These are phyloP conservation scores for button mushroom (Agaricus bisporus) DNA, from an alignment of 768 basidiomycete genomes.

Conservation along the genomic window DNA sequence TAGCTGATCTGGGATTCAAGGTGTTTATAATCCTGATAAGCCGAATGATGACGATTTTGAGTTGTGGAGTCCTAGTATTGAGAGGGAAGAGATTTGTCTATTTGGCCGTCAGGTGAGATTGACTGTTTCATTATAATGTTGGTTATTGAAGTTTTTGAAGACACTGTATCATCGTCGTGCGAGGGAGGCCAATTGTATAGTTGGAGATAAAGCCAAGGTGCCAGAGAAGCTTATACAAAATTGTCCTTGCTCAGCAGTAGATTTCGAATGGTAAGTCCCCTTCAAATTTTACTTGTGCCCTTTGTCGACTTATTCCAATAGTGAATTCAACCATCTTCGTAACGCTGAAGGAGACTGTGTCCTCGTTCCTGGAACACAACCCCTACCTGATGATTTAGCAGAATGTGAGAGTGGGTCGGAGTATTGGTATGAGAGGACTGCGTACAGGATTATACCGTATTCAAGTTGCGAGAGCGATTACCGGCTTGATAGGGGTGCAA, in stretches of 20 bases:
- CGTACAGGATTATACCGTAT: constrained; percentile 86
- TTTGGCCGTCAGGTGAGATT: constrained; percentile 80
- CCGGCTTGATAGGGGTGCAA: constrained; percentile 68
- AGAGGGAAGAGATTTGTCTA: constrained; percentile 80
- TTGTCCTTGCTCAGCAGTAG: constrained; percentile 65
- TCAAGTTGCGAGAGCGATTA: constrained; percentile 80
- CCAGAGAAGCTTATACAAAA: constrained; percentile 50
- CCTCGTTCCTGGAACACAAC: constrained; percentile 59
- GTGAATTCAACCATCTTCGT: constrained; percentile 89
- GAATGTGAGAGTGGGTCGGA: constrained; percentile 53
- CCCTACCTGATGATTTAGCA: constrained; percentile 50
- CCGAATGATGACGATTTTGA: constrained; percentile 91
- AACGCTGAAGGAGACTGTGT: constrained; percentile 70
- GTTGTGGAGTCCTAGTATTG: constrained; percentile 92
- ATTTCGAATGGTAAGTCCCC: constrained; percentile 92
- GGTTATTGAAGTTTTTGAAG: constrained; percentile 29
- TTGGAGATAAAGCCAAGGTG: constrained; percentile 63
- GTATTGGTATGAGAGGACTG: constrained; percentile 92
- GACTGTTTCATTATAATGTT: not conserved
- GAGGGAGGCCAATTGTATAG: constrained; percentile 74
- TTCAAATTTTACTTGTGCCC: not conserved
- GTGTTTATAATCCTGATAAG: constrained; percentile 60
- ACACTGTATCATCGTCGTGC: constrained; percentile 88
- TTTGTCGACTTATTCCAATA: constrained; percentile 23
- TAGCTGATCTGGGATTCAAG: constrained; percentile 30